A percentile compares a stretch with the other conserved stretches of the same genome.
Evolutionary conservation across 1,139 yeast genomes (phyloP).

Genomic region (Saccharomycopsis hybrid): DNA sequence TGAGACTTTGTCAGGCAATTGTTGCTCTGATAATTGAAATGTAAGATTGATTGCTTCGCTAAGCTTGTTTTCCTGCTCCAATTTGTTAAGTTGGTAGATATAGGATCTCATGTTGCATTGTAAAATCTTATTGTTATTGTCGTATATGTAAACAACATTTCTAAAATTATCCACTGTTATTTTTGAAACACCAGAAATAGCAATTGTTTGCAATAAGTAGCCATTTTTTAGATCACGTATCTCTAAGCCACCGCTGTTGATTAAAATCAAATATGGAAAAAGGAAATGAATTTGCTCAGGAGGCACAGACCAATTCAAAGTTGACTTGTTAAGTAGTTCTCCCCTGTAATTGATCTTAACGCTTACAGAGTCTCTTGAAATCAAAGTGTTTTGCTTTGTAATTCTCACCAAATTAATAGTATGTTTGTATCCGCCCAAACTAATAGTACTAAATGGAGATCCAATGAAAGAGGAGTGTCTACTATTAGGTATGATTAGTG

Average conservation of each 20-base stretch:
- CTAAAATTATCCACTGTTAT: constrained; percentile 23
- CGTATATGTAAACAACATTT: constrained; percentile 30
- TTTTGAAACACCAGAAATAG: constrained; percentile 23
- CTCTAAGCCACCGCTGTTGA: constrained; percentile 38
- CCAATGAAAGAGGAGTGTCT: constrained; percentile 10
- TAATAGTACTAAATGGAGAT: constrained; percentile 14
- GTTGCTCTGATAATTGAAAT: constrained; percentile 30
- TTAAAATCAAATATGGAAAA: constrained; percentile 43
- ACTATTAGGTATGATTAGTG: constrained; percentile 21
- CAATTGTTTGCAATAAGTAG: constrained; percentile 35
- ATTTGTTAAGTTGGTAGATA: constrained; percentile 39
- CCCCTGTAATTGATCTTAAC: constrained; percentile 24
- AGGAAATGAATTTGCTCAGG: constrained; percentile 35
- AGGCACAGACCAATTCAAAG: constrained; percentile 29
- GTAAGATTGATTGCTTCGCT: constrained; percentile 41
- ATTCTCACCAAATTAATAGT: constrained; percentile 2
- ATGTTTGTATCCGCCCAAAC: constrained; percentile 10
- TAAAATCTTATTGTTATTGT: constrained; percentile 30
- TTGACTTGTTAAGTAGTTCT: constrained; percentile 25
- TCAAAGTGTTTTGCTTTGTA: constrained; percentile 14
- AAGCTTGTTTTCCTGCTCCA: constrained; percentile 22
- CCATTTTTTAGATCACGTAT: constrained; percentile 41
- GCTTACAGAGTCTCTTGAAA: constrained; percentile 30
- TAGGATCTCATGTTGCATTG: constrained; percentile 32
- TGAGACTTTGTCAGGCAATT: constrained; percentile 30